Evolutionary conservation across 1,284 basidiomycete genomes (phyloP).

Genomic region (Coniophora puteana): DNA sequence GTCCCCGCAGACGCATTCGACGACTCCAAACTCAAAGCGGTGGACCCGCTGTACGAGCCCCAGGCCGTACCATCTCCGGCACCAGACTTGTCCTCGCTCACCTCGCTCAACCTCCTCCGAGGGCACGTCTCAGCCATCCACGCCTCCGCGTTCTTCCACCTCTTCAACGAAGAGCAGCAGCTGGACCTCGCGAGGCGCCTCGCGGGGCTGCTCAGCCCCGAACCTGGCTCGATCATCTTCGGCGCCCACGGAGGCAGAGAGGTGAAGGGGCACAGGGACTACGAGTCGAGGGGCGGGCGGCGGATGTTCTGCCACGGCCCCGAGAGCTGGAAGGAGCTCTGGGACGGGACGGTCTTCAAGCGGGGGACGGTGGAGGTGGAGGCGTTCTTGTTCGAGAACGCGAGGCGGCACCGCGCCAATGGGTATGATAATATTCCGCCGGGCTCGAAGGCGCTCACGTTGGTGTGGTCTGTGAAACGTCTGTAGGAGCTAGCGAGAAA

Average conservation of each 20-base stretch:
- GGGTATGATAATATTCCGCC: no score
- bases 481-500: no score
- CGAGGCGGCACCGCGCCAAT: constrained; percentile 20
- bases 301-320: constrained; percentile 33
- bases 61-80: constrained; percentile 8
- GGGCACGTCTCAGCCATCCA: constrained; percentile 45
- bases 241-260: constrained; percentile 22
- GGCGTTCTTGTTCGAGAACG: constrained; percentile 3
- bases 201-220: constrained; percentile 33
- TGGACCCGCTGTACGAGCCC: constrained; percentile 25
- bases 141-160: constrained; percentile 47
- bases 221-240: constrained; percentile 31
- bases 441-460: no score
- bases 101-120: constrained; percentile 28
- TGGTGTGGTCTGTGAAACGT: no score
- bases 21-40: constrained; percentile 11
- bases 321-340: constrained; percentile 33
- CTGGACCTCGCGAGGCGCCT: constrained; percentile 34
- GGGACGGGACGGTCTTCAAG: constrained; percentile 18
- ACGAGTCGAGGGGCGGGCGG: neutral
- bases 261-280: constrained; percentile 2
- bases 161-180: constrained; percentile 44
- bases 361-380: constrained; percentile 4
- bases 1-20: constrained; percentile 25
- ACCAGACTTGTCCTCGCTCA: constrained; percentile 12